A percentile compares a stretch with the other conserved stretches of the same genome.
These are phyloP conservation scores for Dactylellina cionopaga DNA, from an alignment of 2,329 filamentous ascomycete genomes.

Conservation along the genomic window DNA sequence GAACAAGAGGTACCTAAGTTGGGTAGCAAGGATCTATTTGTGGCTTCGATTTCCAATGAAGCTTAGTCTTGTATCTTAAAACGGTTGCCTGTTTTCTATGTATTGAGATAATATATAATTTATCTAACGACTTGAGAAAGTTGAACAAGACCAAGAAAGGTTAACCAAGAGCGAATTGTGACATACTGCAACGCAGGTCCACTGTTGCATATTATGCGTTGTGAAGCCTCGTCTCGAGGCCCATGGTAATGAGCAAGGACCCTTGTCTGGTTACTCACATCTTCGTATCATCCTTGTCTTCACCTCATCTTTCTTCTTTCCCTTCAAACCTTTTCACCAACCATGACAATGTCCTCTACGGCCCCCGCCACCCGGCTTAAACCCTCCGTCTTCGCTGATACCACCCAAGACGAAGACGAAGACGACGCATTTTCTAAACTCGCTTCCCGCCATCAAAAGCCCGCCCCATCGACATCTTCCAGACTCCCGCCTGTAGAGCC, in stretches of 20 bases:
- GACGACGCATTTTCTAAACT: conserved; percentile 48
- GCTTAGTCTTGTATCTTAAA: too few species aligned
- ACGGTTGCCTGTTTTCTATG: too few species aligned
- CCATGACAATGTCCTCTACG: conserved; percentile 45
- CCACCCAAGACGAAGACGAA: conserved; percentile 42
- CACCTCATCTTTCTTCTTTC: not conserved
- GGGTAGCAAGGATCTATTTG: too few species aligned
- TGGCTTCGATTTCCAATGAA: too few species aligned
- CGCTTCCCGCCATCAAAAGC: conserved; percentile 14
- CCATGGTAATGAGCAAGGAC: too few species aligned
- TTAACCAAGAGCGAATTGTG: too few species aligned
- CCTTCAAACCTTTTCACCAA: not conserved
- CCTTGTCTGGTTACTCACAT: not conserved
- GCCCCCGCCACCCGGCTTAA: conserved; percentile 16
- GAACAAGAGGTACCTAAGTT: too few species aligned
- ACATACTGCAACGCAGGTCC: too few species aligned
- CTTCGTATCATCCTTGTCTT: not conserved
- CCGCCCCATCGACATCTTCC: not conserved
- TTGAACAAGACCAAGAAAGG: too few species aligned
- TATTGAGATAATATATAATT: too few species aligned
- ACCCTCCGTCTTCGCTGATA: conserved; percentile 18
- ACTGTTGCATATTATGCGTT: too few species aligned
- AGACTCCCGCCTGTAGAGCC: conserved; percentile 27
- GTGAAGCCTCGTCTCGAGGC: conserved; percentile 26
- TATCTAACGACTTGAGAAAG: too few species aligned